Percentiles rank a stretch among this genome's conserved stretches.
Evolutionary conservation across 768 basidiomycete species (phyloP).

Genomic region (Holtermannia corniformis): DNA sequence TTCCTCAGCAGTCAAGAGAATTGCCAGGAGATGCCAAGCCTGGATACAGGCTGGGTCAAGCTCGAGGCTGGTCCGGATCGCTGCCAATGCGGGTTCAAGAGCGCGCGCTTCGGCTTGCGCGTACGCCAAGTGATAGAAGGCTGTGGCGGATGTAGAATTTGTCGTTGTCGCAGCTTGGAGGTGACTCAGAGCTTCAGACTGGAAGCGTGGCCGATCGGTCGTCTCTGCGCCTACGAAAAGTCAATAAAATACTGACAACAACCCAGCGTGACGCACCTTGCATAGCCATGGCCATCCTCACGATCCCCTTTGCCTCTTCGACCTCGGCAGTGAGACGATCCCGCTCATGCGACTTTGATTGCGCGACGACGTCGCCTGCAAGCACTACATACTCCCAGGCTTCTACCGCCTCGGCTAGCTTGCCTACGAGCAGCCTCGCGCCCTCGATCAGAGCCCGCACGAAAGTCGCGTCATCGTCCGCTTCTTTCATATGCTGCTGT

Average conservation of each 20-base stretch:
- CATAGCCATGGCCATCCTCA: slow-evolving; percentile 58
- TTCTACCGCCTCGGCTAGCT: slow-evolving; percentile 52
- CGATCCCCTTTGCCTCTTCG: slow-evolving; percentile 51
- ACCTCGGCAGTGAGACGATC: slow-evolving; percentile 26
- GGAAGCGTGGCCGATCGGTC: slow-evolving; percentile 51
- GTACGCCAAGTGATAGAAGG: slow-evolving; percentile 71
- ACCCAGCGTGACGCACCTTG: slow-evolving; percentile 48
- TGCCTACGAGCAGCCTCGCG: slow-evolving; percentile 60
- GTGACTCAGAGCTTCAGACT: slow-evolving; percentile 52
- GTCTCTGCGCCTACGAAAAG: slow-evolving; percentile 54
- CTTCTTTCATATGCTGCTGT: slow-evolving; percentile 18
- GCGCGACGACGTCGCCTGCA: slow-evolving; percentile 46
- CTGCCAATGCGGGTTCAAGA: slow-evolving; percentile 56
- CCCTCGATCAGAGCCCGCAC: slow-evolving; percentile 70
- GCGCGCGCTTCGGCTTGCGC: slow-evolving; percentile 61
- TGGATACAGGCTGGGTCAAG: slow-evolving; percentile 52
- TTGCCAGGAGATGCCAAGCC: slow-evolving; percentile 83
- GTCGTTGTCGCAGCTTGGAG: slow-evolving; percentile 37
- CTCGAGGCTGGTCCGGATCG: slow-evolving; percentile 66
- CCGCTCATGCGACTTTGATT: slow-evolving; percentile 48
- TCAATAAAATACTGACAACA: neutral
- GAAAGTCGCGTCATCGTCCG: slow-evolving; percentile 61
- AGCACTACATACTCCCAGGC: slow-evolving; percentile 37
- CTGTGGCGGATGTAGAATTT: slow-evolving; percentile 35
- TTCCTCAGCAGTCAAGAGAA: slow-evolving; percentile 66